Percentiles rank a stretch among this genome's conserved stretches.
phyloP scores from a whole-genome alignment of 176 grass and related monocot species.

The Elaeis guineensis region DNA sequence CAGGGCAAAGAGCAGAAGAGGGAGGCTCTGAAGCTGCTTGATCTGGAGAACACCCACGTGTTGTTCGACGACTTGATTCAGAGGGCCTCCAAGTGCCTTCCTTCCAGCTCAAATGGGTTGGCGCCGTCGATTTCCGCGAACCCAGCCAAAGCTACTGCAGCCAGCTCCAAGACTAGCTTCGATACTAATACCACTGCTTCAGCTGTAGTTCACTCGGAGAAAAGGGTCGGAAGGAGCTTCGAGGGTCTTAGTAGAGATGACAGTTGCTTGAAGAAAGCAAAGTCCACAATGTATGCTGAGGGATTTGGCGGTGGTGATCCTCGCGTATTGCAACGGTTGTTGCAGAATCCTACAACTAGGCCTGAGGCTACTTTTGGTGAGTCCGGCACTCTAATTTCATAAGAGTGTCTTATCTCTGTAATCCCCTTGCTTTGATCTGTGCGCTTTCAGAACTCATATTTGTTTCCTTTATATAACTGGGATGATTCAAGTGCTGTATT shows the following conservation, averaged over 20 bases:
- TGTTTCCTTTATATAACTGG: no score
- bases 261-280: conserved; percentile 77
- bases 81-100: conserved; percentile 66
- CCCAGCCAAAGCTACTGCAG: background rate
- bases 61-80: conserved; percentile 76
- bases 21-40: conserved; percentile 68
- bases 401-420: no score
- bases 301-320: conserved; percentile 29
- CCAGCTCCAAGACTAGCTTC: conserved; percentile 11
- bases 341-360: conserved; percentile 2
- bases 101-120: conserved; percentile 42
- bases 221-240: conserved; percentile 16
- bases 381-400: conserved; percentile 1
- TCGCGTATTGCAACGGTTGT: conserved; percentile 18
- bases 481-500: no score
- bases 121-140: conserved; percentile 27
- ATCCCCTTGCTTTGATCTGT: conserved; percentile 1
- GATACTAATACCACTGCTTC: conserved; percentile 5
- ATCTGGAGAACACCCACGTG: conserved; percentile 59
- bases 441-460: no score
- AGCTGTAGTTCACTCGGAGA: conserved; percentile 22
- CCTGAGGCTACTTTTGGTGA: conserved; percentile 20
- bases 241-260: conserved; percentile 78
- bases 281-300: conserved; percentile 46
- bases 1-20: conserved; percentile 78